phyloP scores from a whole-genome alignment of 2,329 filamentous ascomycete genomes.

The Arthrobotrys sinensis region DNA sequence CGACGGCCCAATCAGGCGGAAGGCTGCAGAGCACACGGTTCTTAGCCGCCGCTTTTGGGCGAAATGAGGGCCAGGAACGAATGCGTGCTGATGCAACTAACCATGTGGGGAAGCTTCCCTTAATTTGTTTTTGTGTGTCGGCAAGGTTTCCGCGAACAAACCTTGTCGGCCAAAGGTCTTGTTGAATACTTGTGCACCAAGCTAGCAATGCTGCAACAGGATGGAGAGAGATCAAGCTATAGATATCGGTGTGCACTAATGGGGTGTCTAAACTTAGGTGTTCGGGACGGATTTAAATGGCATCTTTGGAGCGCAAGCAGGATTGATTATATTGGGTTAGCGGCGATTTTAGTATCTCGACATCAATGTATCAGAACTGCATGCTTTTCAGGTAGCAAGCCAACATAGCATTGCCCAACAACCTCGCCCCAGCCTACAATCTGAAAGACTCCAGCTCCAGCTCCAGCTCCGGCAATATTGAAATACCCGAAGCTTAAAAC shows the following conservation, averaged over 20 bases:
- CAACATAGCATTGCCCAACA: no score
- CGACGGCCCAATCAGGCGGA: conserved; percentile 8
- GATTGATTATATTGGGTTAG: no score
- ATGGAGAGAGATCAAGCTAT: not conserved
- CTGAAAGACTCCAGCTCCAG: not conserved
- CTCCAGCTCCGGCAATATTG: no score
- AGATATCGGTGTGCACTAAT: no score
- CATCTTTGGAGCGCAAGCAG: not conserved
- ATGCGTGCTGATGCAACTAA: conserved; percentile 29
- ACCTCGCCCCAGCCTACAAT: not conserved
- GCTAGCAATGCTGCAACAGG: conserved; percentile 2
- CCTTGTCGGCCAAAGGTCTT: conserved; percentile 3
- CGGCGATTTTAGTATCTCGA: no score
- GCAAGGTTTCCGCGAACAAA: conserved; percentile 1
- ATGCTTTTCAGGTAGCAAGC: no score
- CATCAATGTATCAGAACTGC: no score
- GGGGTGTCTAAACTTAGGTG: no score
- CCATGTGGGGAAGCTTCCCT: conserved; percentile 47
- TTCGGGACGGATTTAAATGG: not conserved
- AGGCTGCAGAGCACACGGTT: conserved; percentile 20
- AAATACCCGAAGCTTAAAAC: conserved; percentile 17
- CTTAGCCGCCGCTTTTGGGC: conserved; percentile 51
- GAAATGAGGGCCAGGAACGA: conserved; percentile 51
- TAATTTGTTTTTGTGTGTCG: conserved; percentile 49
- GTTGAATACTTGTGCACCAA: not conserved